Evolutionary conservation across 805 yeast species (phyloP), one percentile per base, ranked within the genome.

Genomic region (Yamadazyma insecticola): DNA sequence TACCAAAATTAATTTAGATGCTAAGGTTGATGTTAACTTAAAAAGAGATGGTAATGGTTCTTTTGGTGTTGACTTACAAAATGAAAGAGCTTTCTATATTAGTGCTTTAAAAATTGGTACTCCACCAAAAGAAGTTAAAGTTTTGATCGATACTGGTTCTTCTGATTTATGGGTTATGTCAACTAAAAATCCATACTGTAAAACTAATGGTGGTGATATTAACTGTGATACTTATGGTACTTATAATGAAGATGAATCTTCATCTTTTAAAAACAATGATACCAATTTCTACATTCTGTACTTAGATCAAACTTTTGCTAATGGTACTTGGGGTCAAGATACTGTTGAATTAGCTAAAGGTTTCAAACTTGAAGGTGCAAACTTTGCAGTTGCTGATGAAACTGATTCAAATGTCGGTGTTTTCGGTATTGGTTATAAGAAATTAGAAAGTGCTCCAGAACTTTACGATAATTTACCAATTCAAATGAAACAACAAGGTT

Each of bases 301-400:
- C 40, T 76, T 68, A 7, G 81, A 74, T 44, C 48, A 53, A 8
- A 63, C 76, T 2, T 57, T 45, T 33, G 78, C 78, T 6, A 35
- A 40, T 4, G 53, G 53, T 13, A 32, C 41, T 23, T 48, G 42
- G 41, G 44, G 39, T 22, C 41, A 34, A 22, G 53, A 48, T 26
- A 33, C 42, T n/a, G 44, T 45, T 15, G 32, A 30, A 6, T 30
- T 48, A n/a, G 22, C 36, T 14, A 32, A 35, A 22, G 36, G 29
- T 21, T 33, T 43, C 19, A 25, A 33, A 6, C 16, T 36, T 11
- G 39, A 45, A 17, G 37, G 31, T 14, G 46, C 43, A 15, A 45
- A 44, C 28, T 44, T 48, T 21, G 53, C 47, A 13, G 50, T 40
- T 27, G 50, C 46, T 15, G 43, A 38, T 37, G 34, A 39, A 13